Percentiles rank a stretch among this genome's conserved stretches.
Conservation (phyloP, 2,329 filamentous ascomycete species). For the Aspergillus brunneoviolaceus region DNA sequence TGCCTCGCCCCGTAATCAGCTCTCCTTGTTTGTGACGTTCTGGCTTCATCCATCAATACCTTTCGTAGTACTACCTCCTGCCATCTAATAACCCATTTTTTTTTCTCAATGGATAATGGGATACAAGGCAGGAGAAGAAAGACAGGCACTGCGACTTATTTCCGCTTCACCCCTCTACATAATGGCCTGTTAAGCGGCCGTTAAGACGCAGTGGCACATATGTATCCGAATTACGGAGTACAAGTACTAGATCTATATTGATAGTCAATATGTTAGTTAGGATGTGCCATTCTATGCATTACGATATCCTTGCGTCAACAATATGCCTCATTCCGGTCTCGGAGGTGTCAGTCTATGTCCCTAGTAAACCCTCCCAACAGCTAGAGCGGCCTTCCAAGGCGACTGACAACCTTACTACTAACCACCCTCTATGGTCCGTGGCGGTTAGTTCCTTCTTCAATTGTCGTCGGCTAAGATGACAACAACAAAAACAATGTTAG, state of each 20-base stretch:
- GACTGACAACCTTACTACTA: background rate
- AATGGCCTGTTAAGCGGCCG: constrained; percentile 35
- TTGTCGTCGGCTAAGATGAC: background rate
- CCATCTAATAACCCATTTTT: constrained; percentile 69
- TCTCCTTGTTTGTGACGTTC: background rate
- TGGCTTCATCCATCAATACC: background rate
- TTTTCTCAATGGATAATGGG: constrained; percentile 55
- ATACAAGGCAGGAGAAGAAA: constrained; percentile 71
- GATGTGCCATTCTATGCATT: background rate
- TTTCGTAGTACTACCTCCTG: constrained; percentile 51
- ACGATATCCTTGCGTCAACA: background rate
- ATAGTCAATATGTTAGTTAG: background rate
- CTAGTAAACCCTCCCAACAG: no score
- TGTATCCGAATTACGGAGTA: background rate
- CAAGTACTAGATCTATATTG: background rate
- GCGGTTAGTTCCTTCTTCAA: background rate
- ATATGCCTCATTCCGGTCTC: no score
- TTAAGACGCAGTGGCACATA: constrained; percentile 44
- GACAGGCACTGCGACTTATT: constrained; percentile 42
- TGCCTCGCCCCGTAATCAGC: constrained; percentile 48
- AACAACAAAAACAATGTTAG: background rate
- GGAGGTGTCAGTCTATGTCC: no score
- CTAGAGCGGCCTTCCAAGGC: background rate
- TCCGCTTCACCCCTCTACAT: constrained; percentile 41
- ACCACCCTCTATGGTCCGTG: background rate